A percentile compares a stretch with the other conserved stretches of the same genome.
Conservation (phyloP, 768 basidiomycete genomes). For the Boletus rubroflammeus region DNA sequence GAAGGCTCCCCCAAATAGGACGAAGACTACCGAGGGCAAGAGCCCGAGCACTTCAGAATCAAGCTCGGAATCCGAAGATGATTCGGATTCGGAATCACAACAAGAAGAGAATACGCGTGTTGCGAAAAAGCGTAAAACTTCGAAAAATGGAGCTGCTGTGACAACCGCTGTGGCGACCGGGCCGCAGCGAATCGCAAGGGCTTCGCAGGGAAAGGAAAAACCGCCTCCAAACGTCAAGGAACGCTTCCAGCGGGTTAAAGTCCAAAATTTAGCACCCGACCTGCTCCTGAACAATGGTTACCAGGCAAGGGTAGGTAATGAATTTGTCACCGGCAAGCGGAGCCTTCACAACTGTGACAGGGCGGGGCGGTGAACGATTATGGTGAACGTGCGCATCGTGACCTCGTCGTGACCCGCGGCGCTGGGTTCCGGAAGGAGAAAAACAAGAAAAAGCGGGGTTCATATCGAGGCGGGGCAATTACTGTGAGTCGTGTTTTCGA, state of each 20-base stretch:
- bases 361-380: conserved; percentile 75
- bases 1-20: not conserved
- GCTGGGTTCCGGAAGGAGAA: conserved; percentile 98
- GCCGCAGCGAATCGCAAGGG: not conserved
- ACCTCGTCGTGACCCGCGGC: conserved; percentile 90
- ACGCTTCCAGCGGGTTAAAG: conserved; percentile 80
- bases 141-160: conserved; percentile 48
- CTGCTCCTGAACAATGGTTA: conserved; percentile 69
- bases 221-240: conserved; percentile 44
- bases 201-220: conserved; percentile 14
- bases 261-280: conserved; percentile 46
- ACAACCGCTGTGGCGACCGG: conserved; percentile 39
- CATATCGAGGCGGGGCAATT: conserved; percentile 92
- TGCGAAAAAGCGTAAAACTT: conserved; percentile 60
- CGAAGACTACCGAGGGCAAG: not conserved
- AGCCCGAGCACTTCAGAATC: conserved; percentile 9
- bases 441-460: conserved; percentile 98
- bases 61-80: conserved; percentile 27
- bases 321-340: conserved; percentile 4
- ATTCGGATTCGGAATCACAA: not conserved
- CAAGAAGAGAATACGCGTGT: conserved; percentile 25
- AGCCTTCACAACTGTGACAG: conserved; percentile 32
- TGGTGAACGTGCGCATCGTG: conserved; percentile 77
- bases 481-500: conserved; percentile 52
- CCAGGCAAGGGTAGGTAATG: conserved; percentile 61